phyloP scores from a whole-genome alignment of 495 filamentous ascomycete genomes.

The Aspergillus cavernicola region DNA sequence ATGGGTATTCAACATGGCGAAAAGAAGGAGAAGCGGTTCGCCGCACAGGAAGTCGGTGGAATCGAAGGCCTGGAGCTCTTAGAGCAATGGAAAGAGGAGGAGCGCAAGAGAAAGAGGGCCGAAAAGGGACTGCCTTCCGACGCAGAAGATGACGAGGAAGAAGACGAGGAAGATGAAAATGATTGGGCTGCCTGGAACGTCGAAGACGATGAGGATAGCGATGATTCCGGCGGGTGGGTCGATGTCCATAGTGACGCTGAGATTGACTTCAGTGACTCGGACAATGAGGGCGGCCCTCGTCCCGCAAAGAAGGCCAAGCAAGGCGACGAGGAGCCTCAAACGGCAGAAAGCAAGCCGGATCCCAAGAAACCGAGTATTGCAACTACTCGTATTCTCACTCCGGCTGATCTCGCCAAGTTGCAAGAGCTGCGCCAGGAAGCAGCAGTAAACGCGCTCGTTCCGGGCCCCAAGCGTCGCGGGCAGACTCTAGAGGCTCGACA shows the following conservation, averaged over 20 bases:
- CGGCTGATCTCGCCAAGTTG: conserved; percentile 87
- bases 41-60: conserved; percentile 68
- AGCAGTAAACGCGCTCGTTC: conserved; percentile 58
- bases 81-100: conserved; percentile 90
- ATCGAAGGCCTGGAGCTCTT: conserved; percentile 93
- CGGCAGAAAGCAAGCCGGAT: conserved; percentile 21
- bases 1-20: conserved; percentile 71
- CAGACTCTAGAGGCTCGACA: conserved; percentile 51
- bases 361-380: conserved; percentile 61
- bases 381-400: conserved; percentile 85
- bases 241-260: conserved; percentile 81
- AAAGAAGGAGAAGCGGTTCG: conserved; percentile 69
- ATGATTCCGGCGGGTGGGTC: conserved; percentile 87
- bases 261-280: conserved; percentile 69
- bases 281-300: conserved; percentile 60
- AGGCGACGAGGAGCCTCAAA: conserved; percentile 21
- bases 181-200: conserved; percentile 83
- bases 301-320: conserved; percentile 58
- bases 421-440: conserved; percentile 77
- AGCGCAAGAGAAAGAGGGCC: conserved; percentile 64
- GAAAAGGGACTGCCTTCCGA: conserved; percentile 62
- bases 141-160: conserved; percentile 51
- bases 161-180: conserved; percentile 63
- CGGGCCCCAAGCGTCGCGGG: conserved; percentile 39
- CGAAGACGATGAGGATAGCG: conserved; percentile 67